A percentile compares a stretch with the other conserved stretches of the same genome.
phyloP scores from a whole-genome alignment of 148 eudicot genomes.

The Fagopyrum homotropicum region DNA sequence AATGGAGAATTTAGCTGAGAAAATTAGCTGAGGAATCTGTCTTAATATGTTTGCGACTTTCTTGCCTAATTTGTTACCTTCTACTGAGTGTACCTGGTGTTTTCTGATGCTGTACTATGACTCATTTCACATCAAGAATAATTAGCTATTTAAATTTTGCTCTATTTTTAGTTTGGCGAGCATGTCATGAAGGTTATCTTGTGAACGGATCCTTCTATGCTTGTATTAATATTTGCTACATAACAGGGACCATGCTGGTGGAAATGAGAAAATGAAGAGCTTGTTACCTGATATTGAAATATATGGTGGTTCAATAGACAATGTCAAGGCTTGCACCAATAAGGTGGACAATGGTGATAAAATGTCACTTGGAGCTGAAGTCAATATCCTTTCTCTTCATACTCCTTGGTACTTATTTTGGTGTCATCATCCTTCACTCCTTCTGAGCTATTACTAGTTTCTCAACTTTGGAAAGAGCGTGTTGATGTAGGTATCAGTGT shows the following conservation, averaged over 20 bases:
- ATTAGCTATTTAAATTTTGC: neutral
- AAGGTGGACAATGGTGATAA: conserved; percentile 81
- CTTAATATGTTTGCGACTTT: neutral
- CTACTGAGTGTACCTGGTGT: neutral
- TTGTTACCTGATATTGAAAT: conserved; percentile 71
- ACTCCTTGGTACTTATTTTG: conserved; percentile 61
- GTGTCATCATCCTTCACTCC: neutral
- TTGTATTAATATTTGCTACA: neutral
- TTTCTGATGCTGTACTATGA: neutral
- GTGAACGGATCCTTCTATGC: conserved; percentile 4
- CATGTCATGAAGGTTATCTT: neutral
- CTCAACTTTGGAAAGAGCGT: neutral
- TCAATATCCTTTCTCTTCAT: conserved; percentile 60
- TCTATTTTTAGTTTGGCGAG: neutral
- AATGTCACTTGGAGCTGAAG: conserved; percentile 55
- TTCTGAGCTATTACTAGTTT: neutral
- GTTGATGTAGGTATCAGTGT: neutral
- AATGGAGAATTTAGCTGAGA: no score
- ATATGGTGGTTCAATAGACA: conserved; percentile 85
- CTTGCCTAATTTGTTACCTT: neutral
- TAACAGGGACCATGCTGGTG: conserved; percentile 95
- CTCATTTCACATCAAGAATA: neutral
- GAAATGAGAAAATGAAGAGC: conserved; percentile 67
- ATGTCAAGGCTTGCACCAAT: conserved; percentile 77
- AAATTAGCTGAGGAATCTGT: no score